Base-by-base conservation (phyloP, 2,329 filamentous ascomycete species). In the Stachybotrys elegans region DNA sequence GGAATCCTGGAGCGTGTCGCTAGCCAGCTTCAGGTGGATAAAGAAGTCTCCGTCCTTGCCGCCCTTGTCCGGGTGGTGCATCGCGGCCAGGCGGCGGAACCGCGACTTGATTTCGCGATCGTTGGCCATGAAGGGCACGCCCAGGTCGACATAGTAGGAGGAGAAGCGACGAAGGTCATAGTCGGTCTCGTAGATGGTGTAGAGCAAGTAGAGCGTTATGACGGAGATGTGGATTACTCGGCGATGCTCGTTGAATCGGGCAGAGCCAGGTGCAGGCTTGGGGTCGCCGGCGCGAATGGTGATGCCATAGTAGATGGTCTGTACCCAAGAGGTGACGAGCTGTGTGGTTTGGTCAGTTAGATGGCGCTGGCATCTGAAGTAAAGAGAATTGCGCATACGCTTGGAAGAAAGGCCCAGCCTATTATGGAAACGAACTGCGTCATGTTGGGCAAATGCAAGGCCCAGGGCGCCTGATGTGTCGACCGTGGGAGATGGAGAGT, bases 171-270 rank as follows among this genome's bases (percentile, higher is more conserved):
- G 84, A 22, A 95, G 75, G 50, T 88, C 82, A 70, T 87, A 82
- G 73, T 95, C 88, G 57, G 89, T 86, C 69, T 97, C 92, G 70
- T 91, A 93, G 57, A 97, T 81, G 38, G 90, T 95, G 73, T 95
- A 96, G 51, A 85, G 68, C 29, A 97, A 86, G 69, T 97, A 98
- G 48, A 79, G 69, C 40, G 84, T 73, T 41, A 97, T 84, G 57
- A 97, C 88, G 54, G 84, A 72, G 59, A 92, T 84, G 62, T 93
- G 83, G 61, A 96, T 92, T 55, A 82, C 79, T 46, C 86, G 86
- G 48, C 89, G 84, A 70, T 97, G 88, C 45, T 77, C 75, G 50
- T 76, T 73, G 62, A 80, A 88, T 52, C 82, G 82, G 3, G 81
- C 75, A n/a, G 77, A 73, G 63, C 87, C 79, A 27, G 86, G 79